These are phyloP conservation scores for Prunus fruticosa DNA, from an alignment of 306 rosid genomes.

Conservation along the genomic window DNA sequence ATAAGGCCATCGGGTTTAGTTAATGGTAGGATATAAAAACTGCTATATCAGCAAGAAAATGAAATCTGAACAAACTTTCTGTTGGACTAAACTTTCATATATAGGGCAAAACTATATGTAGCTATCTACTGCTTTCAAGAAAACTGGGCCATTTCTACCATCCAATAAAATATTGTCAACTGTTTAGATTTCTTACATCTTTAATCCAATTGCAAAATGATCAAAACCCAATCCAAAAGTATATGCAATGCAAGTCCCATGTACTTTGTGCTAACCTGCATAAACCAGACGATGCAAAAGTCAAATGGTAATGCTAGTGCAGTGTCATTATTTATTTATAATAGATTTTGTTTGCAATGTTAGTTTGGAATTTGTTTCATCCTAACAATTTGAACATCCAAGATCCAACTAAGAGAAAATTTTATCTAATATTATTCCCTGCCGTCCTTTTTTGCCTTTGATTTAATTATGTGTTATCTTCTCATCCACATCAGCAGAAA, in stretches of 20 bases:
- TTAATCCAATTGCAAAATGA: no score
- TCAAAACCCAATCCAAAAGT: no score
- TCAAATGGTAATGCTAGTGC: neutral
- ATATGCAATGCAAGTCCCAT: neutral
- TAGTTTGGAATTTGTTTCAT: neutral
- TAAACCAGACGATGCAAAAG: conserved; percentile 2
- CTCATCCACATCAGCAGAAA: neutral
- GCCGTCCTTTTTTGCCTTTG: neutral
- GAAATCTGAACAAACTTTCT: no score
- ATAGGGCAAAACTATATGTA: no score
- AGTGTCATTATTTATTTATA: neutral
- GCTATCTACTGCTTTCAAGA: no score
- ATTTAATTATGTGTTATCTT: neutral
- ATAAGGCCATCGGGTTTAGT: no score
- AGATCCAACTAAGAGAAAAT: neutral
- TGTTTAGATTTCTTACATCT: no score
- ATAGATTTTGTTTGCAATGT: neutral
- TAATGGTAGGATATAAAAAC: no score
- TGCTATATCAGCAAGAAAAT: no score
- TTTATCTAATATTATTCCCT: neutral
- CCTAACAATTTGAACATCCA: neutral
- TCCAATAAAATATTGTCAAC: no score
- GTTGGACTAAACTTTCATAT: no score
- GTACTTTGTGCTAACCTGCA: neutral
- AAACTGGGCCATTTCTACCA: no score